Evolutionary conservation across 257 asterid species (phyloP).

Genomic region (Thymus mandschuricus): DNA sequence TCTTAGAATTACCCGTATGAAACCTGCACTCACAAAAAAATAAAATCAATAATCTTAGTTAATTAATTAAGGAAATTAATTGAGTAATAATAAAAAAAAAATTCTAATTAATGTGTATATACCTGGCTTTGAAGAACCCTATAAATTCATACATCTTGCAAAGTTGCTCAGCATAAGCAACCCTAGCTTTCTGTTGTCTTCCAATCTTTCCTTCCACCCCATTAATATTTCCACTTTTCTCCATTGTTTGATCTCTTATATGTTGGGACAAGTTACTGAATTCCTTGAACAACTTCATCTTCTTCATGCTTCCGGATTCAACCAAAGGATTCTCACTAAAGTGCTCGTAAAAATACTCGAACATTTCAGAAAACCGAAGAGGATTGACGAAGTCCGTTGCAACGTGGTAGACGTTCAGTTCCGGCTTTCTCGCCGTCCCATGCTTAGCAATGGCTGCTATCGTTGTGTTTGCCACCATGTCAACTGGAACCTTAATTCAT

Average conservation of each 20-base stretch:
- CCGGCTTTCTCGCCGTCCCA: conserved; percentile 26
- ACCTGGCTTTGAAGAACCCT: conserved; percentile 42
- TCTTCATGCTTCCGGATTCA: neutral
- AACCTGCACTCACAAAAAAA: conserved; percentile 25
- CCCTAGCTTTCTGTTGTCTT: no score
- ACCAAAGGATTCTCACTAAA: conserved; percentile 29
- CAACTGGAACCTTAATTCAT: conserved; percentile 39
- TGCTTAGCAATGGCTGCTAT: conserved; percentile 50
- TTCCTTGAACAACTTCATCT: conserved; percentile 31
- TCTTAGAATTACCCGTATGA: conserved; percentile 34
- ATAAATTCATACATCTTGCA: neutral
- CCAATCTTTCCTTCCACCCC: neutral
- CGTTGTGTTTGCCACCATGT: conserved; percentile 44
- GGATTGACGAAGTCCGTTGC: no score
- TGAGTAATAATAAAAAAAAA: no score
- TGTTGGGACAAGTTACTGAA: conserved; percentile 22
- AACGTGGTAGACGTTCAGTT: neutral
- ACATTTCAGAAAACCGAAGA: no score
- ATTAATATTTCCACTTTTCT: neutral
- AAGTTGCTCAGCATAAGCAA: no score
- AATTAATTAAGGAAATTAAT: no score
- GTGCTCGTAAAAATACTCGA: conserved; percentile 2
- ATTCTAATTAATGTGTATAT: neutral
- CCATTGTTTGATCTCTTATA: conserved; percentile 10
- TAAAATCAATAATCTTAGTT: no score